Conservation (phyloP, 305 asterid species). For the Fraxinus sp. region DNA sequence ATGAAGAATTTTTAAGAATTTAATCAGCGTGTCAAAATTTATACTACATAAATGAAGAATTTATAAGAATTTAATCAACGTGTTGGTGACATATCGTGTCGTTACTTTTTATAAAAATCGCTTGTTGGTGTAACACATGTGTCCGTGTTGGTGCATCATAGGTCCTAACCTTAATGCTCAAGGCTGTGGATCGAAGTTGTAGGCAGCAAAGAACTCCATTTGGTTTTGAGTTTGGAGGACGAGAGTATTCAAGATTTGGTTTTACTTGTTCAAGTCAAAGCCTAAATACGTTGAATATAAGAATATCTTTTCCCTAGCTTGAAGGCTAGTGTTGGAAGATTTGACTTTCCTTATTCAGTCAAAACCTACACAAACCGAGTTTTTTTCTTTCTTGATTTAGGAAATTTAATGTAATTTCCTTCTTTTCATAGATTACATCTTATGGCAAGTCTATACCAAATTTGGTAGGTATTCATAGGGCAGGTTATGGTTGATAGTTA, state of each 20-base stretch:
- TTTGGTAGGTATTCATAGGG: neutral
- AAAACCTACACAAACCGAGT: neutral
- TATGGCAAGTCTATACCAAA: neutral
- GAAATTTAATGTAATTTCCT: neutral
- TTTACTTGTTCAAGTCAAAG: neutral
- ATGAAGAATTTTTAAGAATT: too few species aligned
- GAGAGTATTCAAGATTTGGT: neutral
- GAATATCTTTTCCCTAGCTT: neutral
- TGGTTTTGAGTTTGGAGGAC: neutral
- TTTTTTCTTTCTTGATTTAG: neutral
- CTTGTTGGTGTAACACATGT: too few species aligned
- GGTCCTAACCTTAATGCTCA: neutral
- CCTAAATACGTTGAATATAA: neutral
- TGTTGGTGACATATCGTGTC: too few species aligned
- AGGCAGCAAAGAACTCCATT: neutral
- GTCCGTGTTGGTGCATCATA: too few species aligned
- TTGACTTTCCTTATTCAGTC: neutral
- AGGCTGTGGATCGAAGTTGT: neutral
- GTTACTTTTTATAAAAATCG: too few species aligned
- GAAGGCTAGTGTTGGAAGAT: neutral
- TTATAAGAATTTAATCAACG: too few species aligned
- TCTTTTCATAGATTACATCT: neutral
- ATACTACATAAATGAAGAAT: too few species aligned
- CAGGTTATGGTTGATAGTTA: neutral
- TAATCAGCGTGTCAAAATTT: too few species aligned